phyloP scores from a whole-genome alignment of 352 stramenopile genomes.

The Phytophthora lateralis region DNA sequence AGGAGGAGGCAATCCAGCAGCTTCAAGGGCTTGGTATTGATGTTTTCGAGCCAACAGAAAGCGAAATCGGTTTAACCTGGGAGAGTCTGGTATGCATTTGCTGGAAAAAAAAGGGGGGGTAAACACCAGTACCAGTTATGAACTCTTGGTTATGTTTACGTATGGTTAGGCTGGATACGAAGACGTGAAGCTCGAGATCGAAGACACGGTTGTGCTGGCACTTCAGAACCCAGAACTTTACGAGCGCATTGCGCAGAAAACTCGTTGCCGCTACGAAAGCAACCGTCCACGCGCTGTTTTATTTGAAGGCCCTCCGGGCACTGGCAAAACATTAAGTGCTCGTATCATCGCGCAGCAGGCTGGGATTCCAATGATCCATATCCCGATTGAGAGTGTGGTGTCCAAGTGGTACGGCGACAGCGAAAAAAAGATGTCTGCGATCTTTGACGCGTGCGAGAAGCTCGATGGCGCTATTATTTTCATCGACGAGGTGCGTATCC shows the following conservation, averaged over 20 bases:
- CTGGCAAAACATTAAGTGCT: slow-evolving; percentile 93
- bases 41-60: slow-evolving; percentile 72
- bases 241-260: slow-evolving; percentile 90
- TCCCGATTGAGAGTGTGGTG: slow-evolving; percentile 93
- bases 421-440: slow-evolving; percentile 94
- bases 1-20: slow-evolving; percentile 85
- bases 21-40: slow-evolving; percentile 81
- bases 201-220: slow-evolving; percentile 92
- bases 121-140: neutral
- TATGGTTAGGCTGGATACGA: slow-evolving; percentile 84
- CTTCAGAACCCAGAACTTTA: slow-evolving; percentile 93
- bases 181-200: slow-evolving; percentile 91
- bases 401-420: slow-evolving; percentile 96
- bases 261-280: slow-evolving; percentile 87
- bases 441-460: slow-evolving; percentile 94
- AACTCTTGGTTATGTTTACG: neutral
- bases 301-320: slow-evolving; percentile 94
- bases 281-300: slow-evolving; percentile 91
- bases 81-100: slow-evolving; percentile 68
- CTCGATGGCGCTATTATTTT: slow-evolving; percentile 94
- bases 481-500: slow-evolving; percentile 87
- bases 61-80: slow-evolving; percentile 74
- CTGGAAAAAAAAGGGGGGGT: no score
- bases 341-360: slow-evolving; percentile 94
- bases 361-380: slow-evolving; percentile 93